Percentiles rank a stretch among this genome's conserved stretches.
Conservation (phyloP, 495 filamentous ascomycete genomes). For the Podospora tetraspora region DNA sequence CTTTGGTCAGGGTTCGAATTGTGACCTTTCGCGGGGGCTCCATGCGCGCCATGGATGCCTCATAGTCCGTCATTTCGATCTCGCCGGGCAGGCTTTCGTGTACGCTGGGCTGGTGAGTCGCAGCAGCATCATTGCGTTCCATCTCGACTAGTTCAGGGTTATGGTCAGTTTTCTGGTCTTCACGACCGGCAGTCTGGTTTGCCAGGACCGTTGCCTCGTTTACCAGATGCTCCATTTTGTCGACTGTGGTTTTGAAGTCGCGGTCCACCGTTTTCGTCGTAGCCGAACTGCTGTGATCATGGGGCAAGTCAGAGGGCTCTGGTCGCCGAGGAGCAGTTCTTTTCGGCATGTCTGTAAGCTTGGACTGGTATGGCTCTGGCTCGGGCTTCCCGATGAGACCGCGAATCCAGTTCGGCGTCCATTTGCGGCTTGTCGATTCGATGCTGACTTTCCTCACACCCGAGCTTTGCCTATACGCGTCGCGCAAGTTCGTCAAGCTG, state of each 20-base stretch:
- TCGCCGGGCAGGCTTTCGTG: slow-evolving; percentile 16
- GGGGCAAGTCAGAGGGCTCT: not conserved
- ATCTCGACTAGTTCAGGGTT: slow-evolving; percentile 12
- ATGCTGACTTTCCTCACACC: not conserved
- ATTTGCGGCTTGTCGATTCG: slow-evolving; percentile 11
- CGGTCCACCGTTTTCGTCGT: slow-evolving; percentile 19
- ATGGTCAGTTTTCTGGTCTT: slow-evolving; percentile 11
- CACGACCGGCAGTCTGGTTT: slow-evolving; percentile 31
- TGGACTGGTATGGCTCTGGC: slow-evolving; percentile 19
- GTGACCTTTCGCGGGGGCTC: not conserved
- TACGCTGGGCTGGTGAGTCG: slow-evolving; percentile 15
- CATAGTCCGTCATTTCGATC: slow-evolving; percentile 17
- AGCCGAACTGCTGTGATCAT: slow-evolving; percentile 7
- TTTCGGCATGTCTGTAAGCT: slow-evolving; percentile 17
- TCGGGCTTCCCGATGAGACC: slow-evolving; percentile 19
- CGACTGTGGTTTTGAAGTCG: slow-evolving; percentile 32
- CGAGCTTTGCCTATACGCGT: not conserved
- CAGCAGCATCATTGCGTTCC: slow-evolving; percentile 8
- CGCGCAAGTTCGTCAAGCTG: not conserved
- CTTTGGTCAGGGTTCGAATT: not conserved
- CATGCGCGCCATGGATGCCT: not conserved
- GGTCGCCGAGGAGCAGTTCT: not conserved
- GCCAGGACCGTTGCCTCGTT: slow-evolving; percentile 43
- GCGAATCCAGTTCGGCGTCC: slow-evolving; percentile 22
- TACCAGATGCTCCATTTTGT: slow-evolving; percentile 43